Evolutionary conservation across 2,329 filamentous ascomycete species (phyloP), one percentile per base, ranked within the genome.

Genomic region (Epichloe baconii): DNA sequence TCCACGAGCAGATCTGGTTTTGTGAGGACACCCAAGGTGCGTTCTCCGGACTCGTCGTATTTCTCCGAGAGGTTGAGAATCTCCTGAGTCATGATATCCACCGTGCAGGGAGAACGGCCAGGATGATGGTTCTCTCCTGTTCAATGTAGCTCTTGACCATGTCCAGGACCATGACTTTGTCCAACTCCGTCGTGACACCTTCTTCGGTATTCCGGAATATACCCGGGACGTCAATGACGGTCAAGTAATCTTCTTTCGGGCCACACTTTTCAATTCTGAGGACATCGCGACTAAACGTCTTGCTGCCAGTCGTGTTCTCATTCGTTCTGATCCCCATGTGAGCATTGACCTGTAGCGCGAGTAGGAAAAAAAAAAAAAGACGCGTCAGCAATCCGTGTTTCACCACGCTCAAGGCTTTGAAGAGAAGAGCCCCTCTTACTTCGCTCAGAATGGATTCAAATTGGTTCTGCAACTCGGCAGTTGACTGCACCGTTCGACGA

Each of bases 1-100:
- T 78, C 74, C 0, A 59, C 60, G 0, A 74, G 71, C 0, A 82
- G 64, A 52, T 85, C 81, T 0, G 78, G 75, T 55, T 83, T 84
- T 0, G 80, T 84, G 0, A 83, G 65, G 0, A 77, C 69, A 0
- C 70, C 71, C 7, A 77, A 58, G 0, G 73, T 77, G 0, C 74
- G 55, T 4, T 60, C 54, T 0, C 73, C 72, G 0, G 64, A 50
- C 0, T 68, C 66, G 12, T 77, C 75, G 0, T 53, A 64, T 0
- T 64, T 61, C 2, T 65, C 61, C 0, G 69, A 68, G 2, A 64
- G 60, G 0, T 63, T 62, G 1, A 73, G 49, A 6, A 72, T 70
- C 43, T 68, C 67, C 15, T 72, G 69, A 0, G 66, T 71, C 0
- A 68, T 66, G 3, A 71, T 63, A 15, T 73, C 69, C 0, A 61